These are phyloP conservation scores for Mortierella hygrophila DNA, from an alignment of 192 early-diverging fungal species.

Conservation along the genomic window DNA sequence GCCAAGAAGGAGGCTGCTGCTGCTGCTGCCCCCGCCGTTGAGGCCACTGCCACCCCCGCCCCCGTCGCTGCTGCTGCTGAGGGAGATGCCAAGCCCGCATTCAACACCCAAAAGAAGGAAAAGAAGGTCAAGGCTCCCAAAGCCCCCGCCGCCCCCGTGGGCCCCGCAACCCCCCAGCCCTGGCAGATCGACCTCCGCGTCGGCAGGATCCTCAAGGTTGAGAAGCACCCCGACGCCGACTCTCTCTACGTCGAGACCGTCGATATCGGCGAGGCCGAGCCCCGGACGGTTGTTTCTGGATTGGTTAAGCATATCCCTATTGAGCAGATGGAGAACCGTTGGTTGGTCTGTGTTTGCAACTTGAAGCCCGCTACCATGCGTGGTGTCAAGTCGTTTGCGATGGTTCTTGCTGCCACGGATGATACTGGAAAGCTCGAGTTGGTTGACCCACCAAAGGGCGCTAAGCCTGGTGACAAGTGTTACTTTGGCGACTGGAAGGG, in stretches of 20 bases:
- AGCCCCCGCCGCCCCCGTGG: constrained; percentile 59
- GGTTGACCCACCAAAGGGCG: constrained; percentile 87
- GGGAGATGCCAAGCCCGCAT: constrained; percentile 38
- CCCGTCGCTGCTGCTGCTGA: constrained; percentile 38
- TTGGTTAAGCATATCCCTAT: constrained; percentile 92
- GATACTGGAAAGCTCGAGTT: constrained; percentile 93
- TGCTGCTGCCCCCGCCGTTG: constrained; percentile 28
- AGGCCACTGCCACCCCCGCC: constrained; percentile 32
- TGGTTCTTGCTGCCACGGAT: constrained; percentile 95
- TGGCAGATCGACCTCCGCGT: constrained; percentile 95
- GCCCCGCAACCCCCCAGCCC: constrained; percentile 65
- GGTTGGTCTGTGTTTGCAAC: constrained; percentile 87
- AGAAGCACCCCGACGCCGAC: constrained; percentile 97
- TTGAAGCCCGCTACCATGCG: constrained; percentile 96
- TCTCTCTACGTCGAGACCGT: constrained; percentile 96
- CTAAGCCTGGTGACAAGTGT: constrained; percentile 90
- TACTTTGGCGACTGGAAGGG: constrained; percentile 94
- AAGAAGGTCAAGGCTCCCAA: constrained; percentile 71
- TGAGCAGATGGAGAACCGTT: constrained; percentile 86
- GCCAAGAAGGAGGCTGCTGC: constrained; percentile 49
- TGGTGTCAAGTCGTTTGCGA: constrained; percentile 94
- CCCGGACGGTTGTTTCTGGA: constrained; percentile 91
- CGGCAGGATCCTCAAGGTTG: constrained; percentile 84
- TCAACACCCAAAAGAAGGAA: constrained; percentile 71
- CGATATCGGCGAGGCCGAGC: constrained; percentile 88